Conservation (phyloP, 78 protist genomes). For the Monosiga brevicollis region DNA sequence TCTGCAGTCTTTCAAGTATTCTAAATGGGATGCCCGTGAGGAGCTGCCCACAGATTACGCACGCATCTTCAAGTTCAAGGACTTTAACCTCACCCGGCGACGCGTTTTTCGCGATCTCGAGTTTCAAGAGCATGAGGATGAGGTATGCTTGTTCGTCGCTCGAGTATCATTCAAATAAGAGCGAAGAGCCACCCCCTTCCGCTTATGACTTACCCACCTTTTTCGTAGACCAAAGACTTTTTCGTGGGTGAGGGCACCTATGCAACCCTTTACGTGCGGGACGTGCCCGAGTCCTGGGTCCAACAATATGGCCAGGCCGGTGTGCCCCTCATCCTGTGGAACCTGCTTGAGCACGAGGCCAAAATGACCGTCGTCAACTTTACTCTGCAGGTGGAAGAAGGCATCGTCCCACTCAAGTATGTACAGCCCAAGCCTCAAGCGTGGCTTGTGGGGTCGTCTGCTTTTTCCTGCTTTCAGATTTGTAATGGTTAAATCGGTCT, state of each 20-base stretch:
- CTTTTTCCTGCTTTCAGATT: no score
- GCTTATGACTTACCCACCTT: background rate
- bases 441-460: no score
- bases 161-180: no score
- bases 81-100: slow-evolving; percentile 43
- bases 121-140: background rate
- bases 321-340: slow-evolving; percentile 30
- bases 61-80: slow-evolving; percentile 76
- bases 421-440: no score
- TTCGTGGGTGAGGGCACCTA: background rate
- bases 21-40: slow-evolving; percentile 93
- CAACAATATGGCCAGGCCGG: no score
- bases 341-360: slow-evolving; percentile 79
- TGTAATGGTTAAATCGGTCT: no score
- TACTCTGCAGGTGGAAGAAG: slow-evolving; percentile 33
- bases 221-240: background rate
- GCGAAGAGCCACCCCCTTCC: background rate
- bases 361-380: slow-evolving; percentile 78
- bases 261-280: background rate
- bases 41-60: slow-evolving; percentile 89
- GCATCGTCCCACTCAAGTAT: no score
- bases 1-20: slow-evolving; percentile 54
- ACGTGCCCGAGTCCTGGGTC: background rate
- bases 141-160: background rate
- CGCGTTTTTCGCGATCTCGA: slow-evolving; percentile 10